Evolutionary conservation across 2,329 filamentous ascomycete genomes (phyloP).

Genomic region (Exserohilum turcica): DNA sequence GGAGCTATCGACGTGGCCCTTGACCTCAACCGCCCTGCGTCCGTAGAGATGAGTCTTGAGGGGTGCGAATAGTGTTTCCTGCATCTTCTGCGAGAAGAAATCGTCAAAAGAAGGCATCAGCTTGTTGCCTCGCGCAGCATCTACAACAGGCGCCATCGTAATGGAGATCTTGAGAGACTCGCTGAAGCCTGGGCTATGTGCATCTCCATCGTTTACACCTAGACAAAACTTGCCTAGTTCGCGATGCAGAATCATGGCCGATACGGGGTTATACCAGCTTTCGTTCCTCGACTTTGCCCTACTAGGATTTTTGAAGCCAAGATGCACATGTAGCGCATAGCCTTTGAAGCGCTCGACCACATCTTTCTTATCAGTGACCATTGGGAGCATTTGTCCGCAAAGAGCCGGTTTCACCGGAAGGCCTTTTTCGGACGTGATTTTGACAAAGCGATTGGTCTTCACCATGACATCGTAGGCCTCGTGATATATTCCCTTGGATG

Average conservation of each 20-base stretch:
- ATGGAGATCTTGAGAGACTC: constrained; percentile 8
- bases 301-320: neutral
- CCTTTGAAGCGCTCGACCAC: constrained; percentile 14
- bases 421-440: constrained; percentile 5
- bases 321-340: constrained; percentile 17
- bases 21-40: constrained; percentile 12
- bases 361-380: constrained; percentile 7
- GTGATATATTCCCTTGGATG: constrained; percentile 2
- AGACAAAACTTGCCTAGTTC: constrained; percentile 19
- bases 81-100: constrained; percentile 25
- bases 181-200: constrained; percentile 7
- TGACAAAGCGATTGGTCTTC: constrained; percentile 26
- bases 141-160: constrained; percentile 9
- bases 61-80: constrained; percentile 21
- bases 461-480: constrained; percentile 17
- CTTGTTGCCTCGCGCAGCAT: neutral
- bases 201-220: constrained; percentile 13
- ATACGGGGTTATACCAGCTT: neutral
- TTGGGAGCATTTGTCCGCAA: constrained; percentile 2
- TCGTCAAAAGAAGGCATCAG: neutral
- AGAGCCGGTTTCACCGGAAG: constrained; percentile 9
- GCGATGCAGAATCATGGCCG: constrained; percentile 17
- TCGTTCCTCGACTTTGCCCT: neutral
- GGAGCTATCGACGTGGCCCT: constrained; percentile 9
- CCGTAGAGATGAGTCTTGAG: constrained; percentile 20